Evolutionary conservation across 2,329 filamentous ascomycete species (phyloP), one percentile per base, ranked within the genome.

Genomic region (Aspergillus viridinutans): DNA sequence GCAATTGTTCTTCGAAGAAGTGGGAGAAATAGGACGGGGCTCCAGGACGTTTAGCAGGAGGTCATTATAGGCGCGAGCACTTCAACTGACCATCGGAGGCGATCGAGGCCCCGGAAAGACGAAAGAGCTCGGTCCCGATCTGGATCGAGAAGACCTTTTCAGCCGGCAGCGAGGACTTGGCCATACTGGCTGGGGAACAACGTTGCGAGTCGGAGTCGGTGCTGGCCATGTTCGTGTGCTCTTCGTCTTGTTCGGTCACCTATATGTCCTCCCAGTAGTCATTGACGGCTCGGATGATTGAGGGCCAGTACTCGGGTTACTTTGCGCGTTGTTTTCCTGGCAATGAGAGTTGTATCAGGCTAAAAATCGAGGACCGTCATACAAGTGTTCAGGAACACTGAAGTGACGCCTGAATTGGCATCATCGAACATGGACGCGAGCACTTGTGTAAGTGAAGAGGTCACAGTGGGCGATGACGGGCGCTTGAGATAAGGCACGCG

Each of bases 21-120:
- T 91, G 88, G 21, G 93, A 96, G 76, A 97, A 97, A 74, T 97
- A 97, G 51, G 92, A 97, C 57, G 93, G 93, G 68, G 92, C 93
- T 96, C 76, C 80, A 78, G 71, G 73, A 76, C 69, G 77, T 70
- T 85, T 74, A 85, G 80, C 54, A 56, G 56, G 40, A 53, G 29
- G 45, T 55, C 28, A 60, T 28, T 51, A 29, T 4, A 5, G 17
- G 8, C 21, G 51, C 5, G 7, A 48, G 35, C 50, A 53, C 26
- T 43, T 40, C 28, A 49, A 77, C 83, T 78, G 74, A 89, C 86
- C 86, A 83, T 90, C 87, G 61, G 85, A 89, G 55, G 85, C 85
- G 57, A 90, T 84, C 50, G 85, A 89, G 12, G 87, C 86, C 32
- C 87, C 87, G 9, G 86, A 89, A 49, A 89, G 73, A 58, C 84